Evolutionary conservation across 495 filamentous ascomycete species (phyloP), one percentile per base, ranked within the genome.

Genomic region (Aspergillus sclerotioniger): DNA sequence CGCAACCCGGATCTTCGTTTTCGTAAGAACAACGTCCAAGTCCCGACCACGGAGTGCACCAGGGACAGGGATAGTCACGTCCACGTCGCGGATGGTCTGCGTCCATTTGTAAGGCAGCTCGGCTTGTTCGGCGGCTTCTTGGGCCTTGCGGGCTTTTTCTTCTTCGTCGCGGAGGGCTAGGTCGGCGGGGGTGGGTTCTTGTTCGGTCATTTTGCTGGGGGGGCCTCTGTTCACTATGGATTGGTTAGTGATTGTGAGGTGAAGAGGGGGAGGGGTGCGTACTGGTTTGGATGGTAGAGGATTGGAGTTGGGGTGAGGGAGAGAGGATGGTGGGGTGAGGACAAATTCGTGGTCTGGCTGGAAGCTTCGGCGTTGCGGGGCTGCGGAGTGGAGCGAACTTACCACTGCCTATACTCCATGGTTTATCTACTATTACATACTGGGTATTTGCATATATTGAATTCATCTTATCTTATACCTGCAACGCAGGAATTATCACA

Each of bases 101-200:
- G 84, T 90, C 94, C 94, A 98, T 76, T 94, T 91, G 86, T 98
- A 98, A 4, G 94, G 94, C 9, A 98, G 87, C 43, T 87, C 81
- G 19, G 89, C 90, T 78, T 98, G 94, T 72, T 98, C 94, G 33
- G 85, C 88, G 31, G 81, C 81, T 72, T 98, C 91, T 69, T 87
- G 86, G 55, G 84, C 86, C 67, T 86, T 86, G 67, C 86, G 84
- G 29, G 86, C 87, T 35, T 84, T 84, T 67, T 91, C 87, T 57
- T 77, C 70, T 48, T 51, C 62, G 31, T 82, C 80, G 59, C 77
- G 78, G 53, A 71, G 64, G 48, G 71, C 72, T 63, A 84, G 72
- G 48, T 83, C 83, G 37, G 78, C 71, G 49, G 82, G 80, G 19
- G 71, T 80, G 45, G 85, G 84, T 61, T 63, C 51, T 8, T 63